Evolutionary conservation across 257 asterid species (phyloP).

Genomic region (Scutellaria baicalensis): DNA sequence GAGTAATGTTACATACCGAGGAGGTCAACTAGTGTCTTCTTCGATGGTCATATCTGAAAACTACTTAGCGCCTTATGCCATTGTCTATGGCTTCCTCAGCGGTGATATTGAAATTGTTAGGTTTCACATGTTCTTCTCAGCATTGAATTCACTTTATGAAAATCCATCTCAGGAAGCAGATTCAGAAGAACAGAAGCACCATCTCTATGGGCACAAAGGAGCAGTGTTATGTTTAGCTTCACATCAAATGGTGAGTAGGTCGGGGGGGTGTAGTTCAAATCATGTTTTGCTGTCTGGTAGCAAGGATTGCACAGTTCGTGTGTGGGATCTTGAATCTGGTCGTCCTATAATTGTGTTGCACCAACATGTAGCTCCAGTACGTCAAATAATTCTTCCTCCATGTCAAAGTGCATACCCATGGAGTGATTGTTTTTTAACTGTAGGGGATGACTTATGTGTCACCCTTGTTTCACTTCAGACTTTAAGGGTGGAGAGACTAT

Average conservation of each 20-base stretch:
- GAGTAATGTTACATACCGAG: constrained; percentile 24
- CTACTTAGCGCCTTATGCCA: constrained; percentile 59
- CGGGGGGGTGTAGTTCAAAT: constrained; percentile 37
- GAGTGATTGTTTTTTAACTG: constrained; percentile 84
- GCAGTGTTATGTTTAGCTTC: constrained; percentile 93
- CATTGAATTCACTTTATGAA: constrained; percentile 31
- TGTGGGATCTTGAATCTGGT: constrained; percentile 90
- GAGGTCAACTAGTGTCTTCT: constrained; percentile 60
- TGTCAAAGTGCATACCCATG: constrained; percentile 57
- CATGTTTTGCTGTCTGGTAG: constrained; percentile 89
- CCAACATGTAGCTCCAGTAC: constrained; percentile 94
- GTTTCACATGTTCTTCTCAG: constrained; percentile 54
- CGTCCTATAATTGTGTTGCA: constrained; percentile 60
- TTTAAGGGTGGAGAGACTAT: constrained; percentile 81
- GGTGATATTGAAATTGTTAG: constrained; percentile 75
- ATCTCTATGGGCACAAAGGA: constrained; percentile 73
- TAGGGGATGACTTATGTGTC: constrained; percentile 72
- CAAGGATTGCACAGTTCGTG: constrained; percentile 82
- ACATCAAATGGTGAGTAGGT: constrained; percentile 48
- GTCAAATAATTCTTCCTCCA: constrained; percentile 85
- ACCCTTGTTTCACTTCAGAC: constrained; percentile 83
- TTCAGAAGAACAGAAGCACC: constrained; percentile 34
- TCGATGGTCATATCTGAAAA: constrained; percentile 87
- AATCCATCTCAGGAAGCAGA: constrained; percentile 24
- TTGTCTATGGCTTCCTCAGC: constrained; percentile 75